Evolutionary conservation across 148 eudicot species (phyloP).

Genomic region (Persicaria tinctoria): DNA sequence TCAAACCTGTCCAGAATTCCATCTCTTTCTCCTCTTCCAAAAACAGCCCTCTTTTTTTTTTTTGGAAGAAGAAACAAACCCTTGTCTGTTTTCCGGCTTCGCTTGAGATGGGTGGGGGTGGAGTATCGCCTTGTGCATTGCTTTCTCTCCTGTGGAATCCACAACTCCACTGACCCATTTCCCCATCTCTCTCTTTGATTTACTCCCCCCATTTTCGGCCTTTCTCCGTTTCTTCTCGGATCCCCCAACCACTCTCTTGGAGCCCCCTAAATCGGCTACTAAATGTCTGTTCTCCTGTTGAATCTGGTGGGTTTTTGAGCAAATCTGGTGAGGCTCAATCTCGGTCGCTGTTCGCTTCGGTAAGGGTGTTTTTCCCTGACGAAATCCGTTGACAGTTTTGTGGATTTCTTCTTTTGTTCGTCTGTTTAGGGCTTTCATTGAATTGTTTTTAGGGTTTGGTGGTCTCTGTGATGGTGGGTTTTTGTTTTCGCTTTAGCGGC

Average conservation of each 20-base stretch:
- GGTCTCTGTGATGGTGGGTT: neutral
- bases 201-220: neutral
- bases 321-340: conserved; percentile 14
- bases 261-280: neutral
- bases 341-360: neutral
- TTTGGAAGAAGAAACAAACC: conserved; percentile 5
- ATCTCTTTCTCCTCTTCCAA: conserved; percentile 5
- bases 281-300: neutral
- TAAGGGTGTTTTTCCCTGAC: neutral
- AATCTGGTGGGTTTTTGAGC: conserved; percentile 10
- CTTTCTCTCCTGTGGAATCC: conserved; percentile 1
- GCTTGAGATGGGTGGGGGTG: conserved; percentile 1
- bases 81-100: conserved; percentile 5
- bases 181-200: neutral
- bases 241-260: neutral
- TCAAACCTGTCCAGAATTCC: conserved; percentile 10
- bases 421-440: neutral
- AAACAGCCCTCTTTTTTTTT: neutral
- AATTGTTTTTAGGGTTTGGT: conserved; percentile 4
- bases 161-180: conserved; percentile 8
- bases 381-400: neutral
- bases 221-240: neutral
- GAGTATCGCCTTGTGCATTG: conserved; percentile 6
- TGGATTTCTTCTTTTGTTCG: neutral
- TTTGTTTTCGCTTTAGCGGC: too few species aligned